These are phyloP conservation scores for Thelonectria discophora DNA, from an alignment of 2,329 filamentous ascomycete genomes.

Conservation along the genomic window DNA sequence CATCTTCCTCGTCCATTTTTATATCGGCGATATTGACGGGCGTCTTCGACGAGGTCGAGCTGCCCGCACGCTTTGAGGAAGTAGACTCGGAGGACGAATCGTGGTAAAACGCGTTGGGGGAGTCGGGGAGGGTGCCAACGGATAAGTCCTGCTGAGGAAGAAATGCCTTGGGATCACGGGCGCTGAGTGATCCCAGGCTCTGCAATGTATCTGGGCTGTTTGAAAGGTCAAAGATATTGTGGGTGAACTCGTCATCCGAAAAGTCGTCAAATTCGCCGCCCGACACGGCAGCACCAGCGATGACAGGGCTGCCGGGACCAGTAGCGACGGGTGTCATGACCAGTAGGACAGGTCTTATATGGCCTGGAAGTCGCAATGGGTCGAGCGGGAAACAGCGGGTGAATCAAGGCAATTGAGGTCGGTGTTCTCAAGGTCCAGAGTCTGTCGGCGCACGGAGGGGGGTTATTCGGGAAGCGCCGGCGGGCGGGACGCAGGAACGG, in stretches of 20 bases:
- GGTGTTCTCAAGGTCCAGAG: slow-evolving; percentile 33
- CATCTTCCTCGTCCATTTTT: slow-evolving; percentile 54
- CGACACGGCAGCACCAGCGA: slow-evolving; percentile 50
- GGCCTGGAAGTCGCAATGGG: slow-evolving; percentile 29
- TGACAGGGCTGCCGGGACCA: slow-evolving; percentile 50
- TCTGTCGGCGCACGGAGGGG: slow-evolving; percentile 38
- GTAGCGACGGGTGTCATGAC: slow-evolving; percentile 49
- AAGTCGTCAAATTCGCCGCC: slow-evolving; percentile 51
- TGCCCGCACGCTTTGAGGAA: slow-evolving; percentile 57
- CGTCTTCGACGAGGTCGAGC: slow-evolving; percentile 57
- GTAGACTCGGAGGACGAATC: slow-evolving; percentile 64
- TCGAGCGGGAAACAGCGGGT: slow-evolving; percentile 19
- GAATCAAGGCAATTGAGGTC: slow-evolving; percentile 34
- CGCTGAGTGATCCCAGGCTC: slow-evolving; percentile 44
- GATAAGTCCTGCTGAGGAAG: slow-evolving; percentile 48
- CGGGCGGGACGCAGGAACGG: slow-evolving; percentile 34
- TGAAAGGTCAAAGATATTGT: slow-evolving; percentile 49
- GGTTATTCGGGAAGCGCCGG: slow-evolving; percentile 20
- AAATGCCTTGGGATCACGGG: slow-evolving; percentile 44
- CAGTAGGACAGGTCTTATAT: slow-evolving; percentile 38
- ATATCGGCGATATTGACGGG: slow-evolving; percentile 52
- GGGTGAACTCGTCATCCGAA: slow-evolving; percentile 49
- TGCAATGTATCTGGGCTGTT: slow-evolving; percentile 51
- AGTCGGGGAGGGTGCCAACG: slow-evolving; percentile 52
- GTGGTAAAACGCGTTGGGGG: slow-evolving; percentile 54